These are phyloP conservation scores for Colletotrichum acutatum DNA, from an alignment of 2,329 filamentous ascomycete genomes.

Conservation along the genomic window DNA sequence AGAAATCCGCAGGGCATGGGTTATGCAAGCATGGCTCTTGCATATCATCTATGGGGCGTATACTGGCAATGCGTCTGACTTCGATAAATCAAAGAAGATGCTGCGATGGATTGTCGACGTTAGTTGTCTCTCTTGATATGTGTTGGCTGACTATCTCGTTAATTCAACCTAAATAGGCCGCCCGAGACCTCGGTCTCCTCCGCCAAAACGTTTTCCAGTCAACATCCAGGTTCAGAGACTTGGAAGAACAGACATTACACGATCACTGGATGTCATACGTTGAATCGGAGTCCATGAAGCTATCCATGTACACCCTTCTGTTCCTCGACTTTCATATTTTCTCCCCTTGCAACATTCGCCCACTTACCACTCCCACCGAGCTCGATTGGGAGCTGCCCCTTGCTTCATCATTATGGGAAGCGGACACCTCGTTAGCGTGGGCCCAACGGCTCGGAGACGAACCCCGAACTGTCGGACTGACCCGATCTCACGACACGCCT, in stretches of 20 bases:
- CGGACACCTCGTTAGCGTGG: conserved; percentile 42
- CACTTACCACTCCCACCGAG: conserved; percentile 44
- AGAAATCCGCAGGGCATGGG: conserved; percentile 40
- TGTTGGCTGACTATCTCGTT: neutral
- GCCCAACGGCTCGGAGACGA: conserved; percentile 38
- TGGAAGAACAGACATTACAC: conserved; percentile 35
- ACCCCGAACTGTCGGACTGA: conserved; percentile 26
- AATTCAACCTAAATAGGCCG: conserved; percentile 27
- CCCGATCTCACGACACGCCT: conserved; percentile 27
- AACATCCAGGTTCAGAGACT: conserved; percentile 63
- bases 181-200: conserved; percentile 41
- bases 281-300: conserved; percentile 44
- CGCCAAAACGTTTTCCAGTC: conserved; percentile 41
- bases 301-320: conserved; percentile 43
- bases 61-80: conserved; percentile 40
- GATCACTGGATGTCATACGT: conserved; percentile 42
- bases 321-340: conserved; percentile 45
- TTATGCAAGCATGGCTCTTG: conserved; percentile 44
- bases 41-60: conserved; percentile 45
- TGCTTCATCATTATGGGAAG: conserved; percentile 43
- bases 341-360: conserved; percentile 43
- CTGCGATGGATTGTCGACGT: conserved; percentile 43
- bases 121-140: conserved; percentile 10
- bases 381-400: conserved; percentile 48
- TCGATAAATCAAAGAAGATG: conserved; percentile 42